A percentile compares a stretch with the other conserved stretches of the same genome.
Evolutionary conservation across 78 protist genomes (phyloP).

Genomic region (Mastigamoeba balamuthi): DNA sequence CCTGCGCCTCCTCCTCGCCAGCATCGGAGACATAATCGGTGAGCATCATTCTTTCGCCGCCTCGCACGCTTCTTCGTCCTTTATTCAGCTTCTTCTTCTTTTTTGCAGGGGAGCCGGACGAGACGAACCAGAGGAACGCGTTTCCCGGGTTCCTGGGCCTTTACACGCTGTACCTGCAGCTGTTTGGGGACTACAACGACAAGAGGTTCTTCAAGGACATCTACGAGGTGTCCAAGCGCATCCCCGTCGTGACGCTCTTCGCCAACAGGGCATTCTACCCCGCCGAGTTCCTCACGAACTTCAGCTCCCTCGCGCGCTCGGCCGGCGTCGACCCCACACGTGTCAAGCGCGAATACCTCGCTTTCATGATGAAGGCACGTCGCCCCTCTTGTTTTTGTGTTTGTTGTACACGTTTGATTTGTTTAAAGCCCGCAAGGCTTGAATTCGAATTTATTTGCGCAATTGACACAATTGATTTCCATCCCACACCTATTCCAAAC

Average conservation of each 20-base stretch:
- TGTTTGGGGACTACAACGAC: constrained; percentile 38
- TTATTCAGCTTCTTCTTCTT: background rate
- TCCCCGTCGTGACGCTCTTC: constrained; percentile 39
- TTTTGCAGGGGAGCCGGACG: background rate
- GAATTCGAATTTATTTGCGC: too few relatives aligned
- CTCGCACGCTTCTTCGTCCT: too few relatives aligned
- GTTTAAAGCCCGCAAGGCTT: background rate
- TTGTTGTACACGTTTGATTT: background rate
- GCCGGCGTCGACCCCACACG: constrained; percentile 1
- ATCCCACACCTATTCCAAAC: too few relatives aligned
- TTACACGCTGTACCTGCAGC: constrained; percentile 17
- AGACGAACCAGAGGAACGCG: constrained; percentile 16
- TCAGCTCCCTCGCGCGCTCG: constrained; percentile 11
- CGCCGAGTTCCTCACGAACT: constrained; percentile 14
- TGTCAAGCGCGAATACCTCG: constrained; percentile 9
- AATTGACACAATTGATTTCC: too few relatives aligned
- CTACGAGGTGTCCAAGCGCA: constrained; percentile 22
- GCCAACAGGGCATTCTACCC: constrained; percentile 38
- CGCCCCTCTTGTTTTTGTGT: background rate
- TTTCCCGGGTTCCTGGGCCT: constrained; percentile 41
- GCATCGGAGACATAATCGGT: constrained; percentile 10
- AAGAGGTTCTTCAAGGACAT: constrained; percentile 27
- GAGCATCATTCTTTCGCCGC: too few relatives aligned
- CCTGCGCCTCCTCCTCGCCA: constrained; percentile 6
- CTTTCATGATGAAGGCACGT: too few relatives aligned